Percentiles rank a stretch among this genome's conserved stretches.
Conservation (phyloP, 2,329 filamentous ascomycete species). For the Aspergillus persii region DNA sequence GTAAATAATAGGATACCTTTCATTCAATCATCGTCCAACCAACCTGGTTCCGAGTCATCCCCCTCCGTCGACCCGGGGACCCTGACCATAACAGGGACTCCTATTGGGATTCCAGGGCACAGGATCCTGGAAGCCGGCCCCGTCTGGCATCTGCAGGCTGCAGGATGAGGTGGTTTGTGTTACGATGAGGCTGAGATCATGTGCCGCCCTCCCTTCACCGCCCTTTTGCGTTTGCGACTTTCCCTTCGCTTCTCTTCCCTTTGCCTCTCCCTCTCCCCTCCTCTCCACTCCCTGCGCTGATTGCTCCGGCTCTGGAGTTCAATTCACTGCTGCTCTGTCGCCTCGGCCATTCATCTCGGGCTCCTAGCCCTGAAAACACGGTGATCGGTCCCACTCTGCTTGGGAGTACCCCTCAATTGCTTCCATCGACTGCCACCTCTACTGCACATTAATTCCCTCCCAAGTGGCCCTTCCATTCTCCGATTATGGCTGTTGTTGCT, state of each 20-base stretch:
- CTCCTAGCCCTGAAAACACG: neutral
- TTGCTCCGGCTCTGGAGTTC: neutral
- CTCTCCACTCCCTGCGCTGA: constrained; percentile 16
- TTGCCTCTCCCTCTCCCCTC: constrained; percentile 16
- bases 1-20: neutral
- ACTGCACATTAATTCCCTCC: neutral
- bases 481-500: constrained; percentile 27
- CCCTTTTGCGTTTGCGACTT: constrained; percentile 21
- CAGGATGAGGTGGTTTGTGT: neutral
- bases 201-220: constrained; percentile 28
- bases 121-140: neutral
- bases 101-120: neutral
- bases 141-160: neutral
- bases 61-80: neutral
- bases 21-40: neutral
- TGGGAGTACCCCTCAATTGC: constrained; percentile 7
- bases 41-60: neutral
- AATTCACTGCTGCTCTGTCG: neutral
- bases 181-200: constrained; percentile 25
- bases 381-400: neutral
- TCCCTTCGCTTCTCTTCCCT: constrained; percentile 15
- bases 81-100: neutral
- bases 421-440: neutral
- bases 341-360: neutral
- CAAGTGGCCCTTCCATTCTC: constrained; percentile 3